Evolutionary conservation across 2,329 filamentous ascomycete genomes (phyloP).

Genomic region (Diplodia intermedia): DNA sequence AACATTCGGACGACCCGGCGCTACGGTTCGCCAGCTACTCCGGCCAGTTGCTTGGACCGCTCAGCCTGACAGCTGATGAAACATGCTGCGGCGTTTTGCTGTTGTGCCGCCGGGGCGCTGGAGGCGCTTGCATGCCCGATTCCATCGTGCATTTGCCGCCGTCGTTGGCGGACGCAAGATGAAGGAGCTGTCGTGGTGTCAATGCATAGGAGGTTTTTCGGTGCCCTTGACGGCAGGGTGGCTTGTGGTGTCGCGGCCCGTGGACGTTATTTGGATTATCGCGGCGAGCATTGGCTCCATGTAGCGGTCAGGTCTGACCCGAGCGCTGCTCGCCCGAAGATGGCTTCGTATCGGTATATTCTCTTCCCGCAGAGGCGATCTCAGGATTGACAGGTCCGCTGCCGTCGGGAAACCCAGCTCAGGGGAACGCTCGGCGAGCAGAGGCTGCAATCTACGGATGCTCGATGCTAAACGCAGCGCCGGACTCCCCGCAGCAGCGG

Average conservation of each 20-base stretch:
- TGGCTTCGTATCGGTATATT: conserved; percentile 13
- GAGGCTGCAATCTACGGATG: conserved; percentile 19
- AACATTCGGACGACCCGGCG: conserved; percentile 11
- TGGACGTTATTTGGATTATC: conserved; percentile 18
- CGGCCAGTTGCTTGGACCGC: neutral
- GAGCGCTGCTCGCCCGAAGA: neutral
- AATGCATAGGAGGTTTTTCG: conserved; percentile 16
- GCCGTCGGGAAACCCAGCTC: conserved; percentile 11
- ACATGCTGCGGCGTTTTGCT: conserved; percentile 24
- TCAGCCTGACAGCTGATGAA: conserved; percentile 30
- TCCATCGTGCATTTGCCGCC: conserved; percentile 25
- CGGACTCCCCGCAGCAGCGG: conserved; percentile 18
- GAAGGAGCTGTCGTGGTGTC: conserved; percentile 24
- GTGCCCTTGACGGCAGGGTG: neutral
- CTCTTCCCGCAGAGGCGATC: conserved; percentile 14
- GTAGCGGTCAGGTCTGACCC: conserved; percentile 17
- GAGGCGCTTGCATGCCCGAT: conserved; percentile 24
- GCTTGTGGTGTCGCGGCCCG: conserved; percentile 6
- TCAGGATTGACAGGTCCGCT: conserved; percentile 1
- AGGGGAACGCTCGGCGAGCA: conserved; percentile 15
- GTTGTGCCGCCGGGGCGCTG: conserved; percentile 14
- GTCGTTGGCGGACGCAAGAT: conserved; percentile 30
- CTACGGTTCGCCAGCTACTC: conserved; percentile 1
- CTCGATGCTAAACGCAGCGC: conserved; percentile 5
- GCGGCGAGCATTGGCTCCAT: conserved; percentile 21